These are phyloP conservation scores for Tetrapisispora fleetii DNA, from an alignment of 805 yeast genomes.

Conservation along the genomic window DNA sequence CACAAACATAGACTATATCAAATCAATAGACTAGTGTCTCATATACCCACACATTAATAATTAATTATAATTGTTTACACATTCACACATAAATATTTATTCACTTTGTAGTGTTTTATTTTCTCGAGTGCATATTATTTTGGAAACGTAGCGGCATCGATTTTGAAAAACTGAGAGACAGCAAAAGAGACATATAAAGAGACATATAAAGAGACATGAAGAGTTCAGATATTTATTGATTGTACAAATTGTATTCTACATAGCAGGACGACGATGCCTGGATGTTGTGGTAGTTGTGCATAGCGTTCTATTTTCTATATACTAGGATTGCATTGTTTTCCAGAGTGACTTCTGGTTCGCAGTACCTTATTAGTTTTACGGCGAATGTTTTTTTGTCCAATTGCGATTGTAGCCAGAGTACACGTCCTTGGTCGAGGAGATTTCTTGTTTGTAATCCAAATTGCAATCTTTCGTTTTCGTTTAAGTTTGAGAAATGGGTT, in stretches of 20 bases:
- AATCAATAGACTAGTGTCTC: too few species aligned
- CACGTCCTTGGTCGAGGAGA: constrained; percentile 64
- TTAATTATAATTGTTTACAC: too few species aligned
- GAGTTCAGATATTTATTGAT: too few species aligned
- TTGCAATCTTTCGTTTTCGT: constrained; percentile 39
- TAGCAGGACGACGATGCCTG: too few species aligned
- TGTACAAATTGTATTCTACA: too few species aligned
- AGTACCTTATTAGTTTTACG: constrained; percentile 50
- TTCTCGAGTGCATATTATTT: background rate
- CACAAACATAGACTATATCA: too few species aligned
- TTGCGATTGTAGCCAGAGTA: constrained; percentile 31
- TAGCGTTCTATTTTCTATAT: background rate
- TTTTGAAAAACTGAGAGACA: background rate
- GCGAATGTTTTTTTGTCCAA: constrained; percentile 32
- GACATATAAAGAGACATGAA: background rate
- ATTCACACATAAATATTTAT: background rate
- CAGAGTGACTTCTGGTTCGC: constrained; percentile 44
- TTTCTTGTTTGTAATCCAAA: constrained; percentile 64
- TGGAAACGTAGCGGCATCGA: constrained; percentile 1
- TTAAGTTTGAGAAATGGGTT: constrained; percentile 38
- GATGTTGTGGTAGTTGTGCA: too few species aligned
- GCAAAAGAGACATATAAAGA: background rate
- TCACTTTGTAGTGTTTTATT: background rate
- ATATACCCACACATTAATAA: too few species aligned
- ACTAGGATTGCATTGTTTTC: constrained; percentile 57